Percentiles rank a stretch among this genome's conserved stretches.
Evolutionary conservation across 2,329 filamentous ascomycete species (phyloP).

Genomic region (Alternaria burnsii): DNA sequence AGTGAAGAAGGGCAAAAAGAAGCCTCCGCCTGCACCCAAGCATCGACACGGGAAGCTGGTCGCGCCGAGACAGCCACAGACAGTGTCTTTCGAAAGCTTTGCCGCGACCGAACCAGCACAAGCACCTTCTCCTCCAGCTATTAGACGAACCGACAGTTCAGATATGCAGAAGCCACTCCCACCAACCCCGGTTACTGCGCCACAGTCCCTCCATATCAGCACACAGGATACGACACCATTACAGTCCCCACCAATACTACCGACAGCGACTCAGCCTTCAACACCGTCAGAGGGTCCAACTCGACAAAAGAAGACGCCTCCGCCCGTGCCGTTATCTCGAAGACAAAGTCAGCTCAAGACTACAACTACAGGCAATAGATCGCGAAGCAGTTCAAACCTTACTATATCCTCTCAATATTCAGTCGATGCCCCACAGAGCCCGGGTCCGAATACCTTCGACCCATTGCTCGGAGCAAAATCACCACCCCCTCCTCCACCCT

Average conservation of each 20-base stretch:
- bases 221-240: slow-evolving; percentile 32
- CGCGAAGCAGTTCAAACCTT: slow-evolving; percentile 48
- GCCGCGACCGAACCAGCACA: slow-evolving; percentile 32
- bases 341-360: slow-evolving; percentile 49
- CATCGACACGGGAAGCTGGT: slow-evolving; percentile 82
- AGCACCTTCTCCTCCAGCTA: slow-evolving; percentile 33
- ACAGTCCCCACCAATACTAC: slow-evolving; percentile 21
- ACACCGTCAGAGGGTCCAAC: slow-evolving; percentile 30
- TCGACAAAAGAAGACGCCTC: slow-evolving; percentile 44
- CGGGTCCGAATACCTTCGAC: slow-evolving; percentile 23
- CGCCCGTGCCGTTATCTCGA: slow-evolving; percentile 47
- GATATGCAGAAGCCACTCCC: slow-evolving; percentile 72
- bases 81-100: slow-evolving; percentile 46
- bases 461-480: slow-evolving; percentile 32
- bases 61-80: slow-evolving; percentile 56
- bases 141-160: slow-evolving; percentile 48
- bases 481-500: slow-evolving; percentile 46
- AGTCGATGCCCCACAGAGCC: slow-evolving; percentile 34
- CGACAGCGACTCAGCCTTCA: slow-evolving; percentile 24
- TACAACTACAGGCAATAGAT: slow-evolving; percentile 34
- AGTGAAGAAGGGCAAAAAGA: slow-evolving; percentile 66
- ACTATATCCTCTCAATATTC: slow-evolving; percentile 50
- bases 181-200: slow-evolving; percentile 54
- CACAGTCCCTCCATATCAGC: slow-evolving; percentile 29
- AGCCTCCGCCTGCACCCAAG: slow-evolving; percentile 71